A percentile compares a stretch with the other conserved stretches of the same genome.
phyloP scores from a whole-genome alignment of 129 eudicot species.

The Sambucus nigra region DNA sequence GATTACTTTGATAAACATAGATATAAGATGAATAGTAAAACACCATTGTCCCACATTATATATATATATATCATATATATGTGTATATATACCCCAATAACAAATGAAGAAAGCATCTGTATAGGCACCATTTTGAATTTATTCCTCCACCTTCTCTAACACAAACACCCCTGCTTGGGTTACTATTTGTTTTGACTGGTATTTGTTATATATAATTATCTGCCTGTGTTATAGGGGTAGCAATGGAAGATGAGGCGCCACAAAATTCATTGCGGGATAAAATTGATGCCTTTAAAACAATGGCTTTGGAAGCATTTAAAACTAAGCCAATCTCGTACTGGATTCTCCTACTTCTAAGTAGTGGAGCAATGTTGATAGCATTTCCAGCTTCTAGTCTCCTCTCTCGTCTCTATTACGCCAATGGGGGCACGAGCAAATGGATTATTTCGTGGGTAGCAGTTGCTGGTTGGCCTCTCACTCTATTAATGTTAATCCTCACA shows the following conservation, averaged over 20 bases:
- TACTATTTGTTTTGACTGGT: conserved; percentile 7
- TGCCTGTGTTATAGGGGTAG: conserved; percentile 19
- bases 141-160: not conserved
- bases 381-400: too few species aligned
- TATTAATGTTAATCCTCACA: conserved; percentile 45
- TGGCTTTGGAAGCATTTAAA: conserved; percentile 32
- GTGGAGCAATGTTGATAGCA: conserved; percentile 61
- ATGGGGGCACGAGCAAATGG: conserved; percentile 96
- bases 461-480: conserved; percentile 83
- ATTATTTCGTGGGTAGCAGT: conserved; percentile 84
- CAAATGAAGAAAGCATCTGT: too few species aligned
- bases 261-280: conserved; percentile 29
- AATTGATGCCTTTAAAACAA: conserved; percentile 19
- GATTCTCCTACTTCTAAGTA: too few species aligned
- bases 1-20: too few species aligned
- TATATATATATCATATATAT: too few species aligned
- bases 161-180: conserved; percentile 1
- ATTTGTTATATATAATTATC: conserved; percentile 8
- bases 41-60: too few species aligned
- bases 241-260: too few species aligned
- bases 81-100: too few species aligned
- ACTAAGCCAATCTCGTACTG: conserved; percentile 72
- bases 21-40: too few species aligned
- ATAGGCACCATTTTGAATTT: not conserved
- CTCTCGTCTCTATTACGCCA: conserved; percentile 61